Percentiles rank a stretch among this genome's conserved stretches.
These are phyloP conservation scores for Corylus avellana DNA, from an alignment of 306 rosid species.

Conservation along the genomic window DNA sequence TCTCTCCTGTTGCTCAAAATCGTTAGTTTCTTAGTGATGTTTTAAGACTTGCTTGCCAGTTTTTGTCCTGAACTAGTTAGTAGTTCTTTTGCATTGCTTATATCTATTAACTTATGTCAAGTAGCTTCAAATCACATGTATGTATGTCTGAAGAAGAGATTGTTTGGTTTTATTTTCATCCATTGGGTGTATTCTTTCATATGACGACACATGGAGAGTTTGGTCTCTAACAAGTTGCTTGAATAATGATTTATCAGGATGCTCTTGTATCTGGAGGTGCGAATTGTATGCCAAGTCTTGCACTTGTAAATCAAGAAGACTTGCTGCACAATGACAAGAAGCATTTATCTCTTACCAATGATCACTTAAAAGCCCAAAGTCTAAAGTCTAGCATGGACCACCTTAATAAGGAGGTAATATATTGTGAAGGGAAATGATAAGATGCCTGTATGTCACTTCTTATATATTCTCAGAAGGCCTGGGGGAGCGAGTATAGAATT, in stretches of 20 bases:
- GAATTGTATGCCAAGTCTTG: slow-evolving; percentile 40
- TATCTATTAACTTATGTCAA: neutral
- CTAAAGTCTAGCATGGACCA: slow-evolving; percentile 80
- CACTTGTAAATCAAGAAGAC: slow-evolving; percentile 41
- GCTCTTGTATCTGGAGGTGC: slow-evolving; percentile 38
- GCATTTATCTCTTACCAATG: slow-evolving; percentile 51
- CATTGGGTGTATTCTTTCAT: slow-evolving; percentile 15
- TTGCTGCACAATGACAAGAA: slow-evolving; percentile 45
- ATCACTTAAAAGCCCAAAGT: slow-evolving; percentile 42
- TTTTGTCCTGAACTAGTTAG: neutral
- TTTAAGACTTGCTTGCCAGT: neutral
- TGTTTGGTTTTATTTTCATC: slow-evolving; percentile 16
- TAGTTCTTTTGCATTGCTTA: neutral
- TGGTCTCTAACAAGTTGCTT: slow-evolving; percentile 28
- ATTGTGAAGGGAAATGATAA: slow-evolving; percentile 1
- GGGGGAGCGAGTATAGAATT: neutral
- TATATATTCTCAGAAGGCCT: slow-evolving; percentile 16
- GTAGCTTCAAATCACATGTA: neutral
- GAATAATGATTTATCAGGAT: slow-evolving; percentile 52
- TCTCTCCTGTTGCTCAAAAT: neutral
- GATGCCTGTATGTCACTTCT: slow-evolving; percentile 11
- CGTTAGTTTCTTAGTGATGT: neutral
- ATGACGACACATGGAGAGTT: slow-evolving; percentile 9
- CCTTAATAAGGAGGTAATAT: slow-evolving; percentile 71
- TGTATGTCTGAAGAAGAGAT: neutral